phyloP scores from a whole-genome alignment of 495 filamentous ascomycete genomes.

The Oidiodendron maius region DNA sequence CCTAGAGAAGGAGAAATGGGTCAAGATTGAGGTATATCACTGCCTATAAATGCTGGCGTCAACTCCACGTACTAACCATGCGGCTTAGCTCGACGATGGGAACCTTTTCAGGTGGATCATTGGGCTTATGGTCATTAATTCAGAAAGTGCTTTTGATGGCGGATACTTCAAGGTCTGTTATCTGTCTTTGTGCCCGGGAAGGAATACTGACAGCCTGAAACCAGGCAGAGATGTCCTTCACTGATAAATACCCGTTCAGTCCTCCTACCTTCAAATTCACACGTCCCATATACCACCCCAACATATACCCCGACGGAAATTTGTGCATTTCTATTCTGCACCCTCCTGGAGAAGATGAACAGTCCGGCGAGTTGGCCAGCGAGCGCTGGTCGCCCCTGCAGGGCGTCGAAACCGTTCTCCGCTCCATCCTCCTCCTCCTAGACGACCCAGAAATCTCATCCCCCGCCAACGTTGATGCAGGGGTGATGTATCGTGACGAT shows the following conservation, averaged over 20 bases:
- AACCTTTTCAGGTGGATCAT: slow-evolving; percentile 84
- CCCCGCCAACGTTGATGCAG: slow-evolving; percentile 91
- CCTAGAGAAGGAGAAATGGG: slow-evolving; percentile 85
- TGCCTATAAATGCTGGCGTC: neutral
- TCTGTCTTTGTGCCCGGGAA: neutral
- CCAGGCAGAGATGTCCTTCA: slow-evolving; percentile 77
- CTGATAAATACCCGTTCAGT: slow-evolving; percentile 80
- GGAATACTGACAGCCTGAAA: slow-evolving; percentile 3
- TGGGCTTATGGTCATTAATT: slow-evolving; percentile 85
- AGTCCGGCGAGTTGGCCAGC: slow-evolving; percentile 79
- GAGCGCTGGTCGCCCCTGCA: slow-evolving; percentile 94
- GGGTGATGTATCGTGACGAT: slow-evolving; percentile 74
- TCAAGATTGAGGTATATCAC: slow-evolving; percentile 69
- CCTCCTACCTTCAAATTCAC: slow-evolving; percentile 91
- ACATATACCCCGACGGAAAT: slow-evolving; percentile 84
- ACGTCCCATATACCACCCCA: slow-evolving; percentile 81
- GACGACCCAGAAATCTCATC: slow-evolving; percentile 91
- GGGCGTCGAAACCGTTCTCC: slow-evolving; percentile 87
- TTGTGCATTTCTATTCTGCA: slow-evolving; percentile 97
- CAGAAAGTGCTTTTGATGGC: slow-evolving; percentile 84
- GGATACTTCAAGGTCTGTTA: slow-evolving; percentile 72
- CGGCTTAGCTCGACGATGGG: slow-evolving; percentile 55
- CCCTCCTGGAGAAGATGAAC: slow-evolving; percentile 81
- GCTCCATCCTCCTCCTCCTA: slow-evolving; percentile 87
- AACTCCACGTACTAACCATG: slow-evolving; percentile 1